Evolutionary conservation across 495 filamentous ascomycete genomes (phyloP), one percentile per base, ranked within the genome.

Genomic region (Aspergillus kassunensis): DNA sequence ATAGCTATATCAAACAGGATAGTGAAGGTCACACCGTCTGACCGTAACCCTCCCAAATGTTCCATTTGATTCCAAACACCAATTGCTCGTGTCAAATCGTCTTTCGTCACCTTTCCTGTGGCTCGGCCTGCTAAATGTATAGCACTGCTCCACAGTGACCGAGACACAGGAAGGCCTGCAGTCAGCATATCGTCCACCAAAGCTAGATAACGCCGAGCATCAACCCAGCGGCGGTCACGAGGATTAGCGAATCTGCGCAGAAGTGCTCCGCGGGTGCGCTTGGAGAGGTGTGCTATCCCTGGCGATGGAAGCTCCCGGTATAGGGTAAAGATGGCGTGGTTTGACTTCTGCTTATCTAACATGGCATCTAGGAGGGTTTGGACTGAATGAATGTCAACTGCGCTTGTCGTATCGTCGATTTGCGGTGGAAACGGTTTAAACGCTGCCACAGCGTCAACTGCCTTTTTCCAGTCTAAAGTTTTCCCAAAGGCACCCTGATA

Each of bases 31-130:
- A 87, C 84, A 27, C 79, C 73, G 55, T 82, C 87, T 27, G 74
- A 78, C 53, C 70, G 60, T n/a, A 90, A 65, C 5, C 80, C 77
- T 15, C 82, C 82, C n/a, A 81, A 66, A 23, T 78, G 69, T 66
- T 97, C 93, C 86, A 96, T 96, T 57, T 90, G 81, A 49, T 82
- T 81, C 90, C 91, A 97, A n/a, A 93, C 68, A 27, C 84, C 76
- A 15, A 97, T 79, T 1, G 90, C 87, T 19, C 80, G 70, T 49
- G 88, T 77, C 7, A 91, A 71, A 51, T 96, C 87, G 16, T 71
- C 63, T 33, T 78, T 79, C 13, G 79, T 76, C 9, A 87, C 78
- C 16, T 56, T 74, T n/a, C 78, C 74, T 34, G 86, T 81, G 55
- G 86, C 87, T 36, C 84, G 83, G 25, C 83, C 82, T 20, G 85